phyloP scores from a whole-genome alignment of 78 protist species.

The Pelomyxa schiedti region DNA sequence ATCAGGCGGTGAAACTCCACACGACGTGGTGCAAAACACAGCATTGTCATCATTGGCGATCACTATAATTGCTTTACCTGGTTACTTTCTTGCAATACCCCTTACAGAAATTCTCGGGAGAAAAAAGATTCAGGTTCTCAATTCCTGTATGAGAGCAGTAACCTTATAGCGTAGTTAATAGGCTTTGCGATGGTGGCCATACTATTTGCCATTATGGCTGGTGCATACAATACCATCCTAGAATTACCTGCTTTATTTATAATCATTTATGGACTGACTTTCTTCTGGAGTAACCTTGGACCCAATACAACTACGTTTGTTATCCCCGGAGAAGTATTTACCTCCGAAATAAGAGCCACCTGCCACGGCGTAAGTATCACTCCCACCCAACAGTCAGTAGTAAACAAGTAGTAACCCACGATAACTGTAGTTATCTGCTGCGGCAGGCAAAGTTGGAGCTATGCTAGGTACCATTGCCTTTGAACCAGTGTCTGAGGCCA shows the following conservation, averaged over 20 bases:
- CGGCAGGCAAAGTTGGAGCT: slow-evolving; percentile 76
- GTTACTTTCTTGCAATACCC: slow-evolving; percentile 40
- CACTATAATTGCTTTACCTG: slow-evolving; percentile 32
- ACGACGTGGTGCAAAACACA: slow-evolving; percentile 3
- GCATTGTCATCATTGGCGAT: slow-evolving; percentile 3
- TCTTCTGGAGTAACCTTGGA: slow-evolving; percentile 75
- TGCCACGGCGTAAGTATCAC: too few relatives aligned
- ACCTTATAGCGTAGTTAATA: too few relatives aligned
- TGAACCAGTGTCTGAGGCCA: slow-evolving; percentile 20
- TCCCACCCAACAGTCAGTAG: too few relatives aligned
- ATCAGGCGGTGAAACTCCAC: slow-evolving; percentile 1
- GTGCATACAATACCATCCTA: not conserved
- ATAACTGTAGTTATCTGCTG: slow-evolving; percentile 75
- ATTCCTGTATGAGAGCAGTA: too few relatives aligned
- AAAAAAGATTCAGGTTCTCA: slow-evolving; percentile 29
- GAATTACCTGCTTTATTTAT: slow-evolving; percentile 28
- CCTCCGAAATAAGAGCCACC: slow-evolving; percentile 57
- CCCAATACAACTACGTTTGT: slow-evolving; percentile 82
- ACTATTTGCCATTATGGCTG: slow-evolving; percentile 29
- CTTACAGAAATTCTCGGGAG: slow-evolving; percentile 24
- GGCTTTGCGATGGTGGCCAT: slow-evolving; percentile 34
- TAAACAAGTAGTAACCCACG: too few relatives aligned
- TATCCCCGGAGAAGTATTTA: slow-evolving; percentile 66
- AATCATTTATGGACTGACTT: slow-evolving; percentile 56
- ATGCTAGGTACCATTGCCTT: slow-evolving; percentile 57